Evolutionary conservation across 306 rosid genomes (phyloP), one percentile per base, ranked within the genome.

Genomic region (Cucurbita argyrosperma): DNA sequence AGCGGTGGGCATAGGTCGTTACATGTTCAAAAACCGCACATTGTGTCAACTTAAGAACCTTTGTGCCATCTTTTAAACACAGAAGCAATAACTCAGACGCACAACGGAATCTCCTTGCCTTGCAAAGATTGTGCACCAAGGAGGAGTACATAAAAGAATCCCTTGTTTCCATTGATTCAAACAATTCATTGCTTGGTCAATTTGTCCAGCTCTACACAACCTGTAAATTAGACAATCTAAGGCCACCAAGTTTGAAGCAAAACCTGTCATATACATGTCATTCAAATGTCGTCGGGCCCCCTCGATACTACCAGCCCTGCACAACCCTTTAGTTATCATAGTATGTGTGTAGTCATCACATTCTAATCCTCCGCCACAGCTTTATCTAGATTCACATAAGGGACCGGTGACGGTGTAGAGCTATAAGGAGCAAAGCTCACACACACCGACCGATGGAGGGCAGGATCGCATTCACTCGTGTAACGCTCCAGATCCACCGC

Each of bases 61-160:
- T 74, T 76, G 79, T 85, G n/a, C 92, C 96, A 37, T 73, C 46
- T 81, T 82, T 84, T 54, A 88, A 51, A 76, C 89, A 88, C 76
- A 79, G 69, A 50, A 84, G 13, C 82, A 90, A 77, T 74, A 85
- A 65, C 79, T 90, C 87, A 46, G 96, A 85, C 5, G 96, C 96
- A 74, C 76, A 69, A 37, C 76, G 80, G 43, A 80, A 84, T 83
- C 85, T 83, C 37, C 88, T 42, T 35, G 80, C 88, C 86, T 75
- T 84, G 85, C 96, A 92, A 85, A 92, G 98, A 82, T 84, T 85
- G 77, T 83, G 83, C 83, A 88, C 87, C 81, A 87, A 75, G 55
- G 89, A 88, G 62, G 88, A 81, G 72, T 86, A 87, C 2, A 94
- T 85, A 76, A 82, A 76, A 23, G 87, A 80, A 73, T 93, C 98